These are phyloP conservation scores for Vaccinium macrocarpon DNA, from an alignment of 148 eudicot genomes.

Conservation along the genomic window DNA sequence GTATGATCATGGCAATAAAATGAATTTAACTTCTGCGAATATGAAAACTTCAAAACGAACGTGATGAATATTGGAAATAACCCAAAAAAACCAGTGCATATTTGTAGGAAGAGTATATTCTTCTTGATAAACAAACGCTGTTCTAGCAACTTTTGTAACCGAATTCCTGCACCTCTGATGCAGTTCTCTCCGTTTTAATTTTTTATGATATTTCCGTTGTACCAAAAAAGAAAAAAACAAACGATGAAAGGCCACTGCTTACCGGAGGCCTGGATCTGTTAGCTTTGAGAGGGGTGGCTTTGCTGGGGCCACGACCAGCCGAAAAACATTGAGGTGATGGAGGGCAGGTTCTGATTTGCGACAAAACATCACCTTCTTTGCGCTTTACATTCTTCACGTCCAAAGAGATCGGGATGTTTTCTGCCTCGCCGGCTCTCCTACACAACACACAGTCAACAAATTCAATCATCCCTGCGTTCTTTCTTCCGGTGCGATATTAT, in stretches of 20 bases:
- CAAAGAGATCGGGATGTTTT: slow-evolving; percentile 58
- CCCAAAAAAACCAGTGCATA: neutral
- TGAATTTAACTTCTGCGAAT: neutral
- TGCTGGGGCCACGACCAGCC: slow-evolving; percentile 38
- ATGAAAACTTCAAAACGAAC: neutral
- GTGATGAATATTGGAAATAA: neutral
- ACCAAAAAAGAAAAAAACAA: too few relatives aligned
- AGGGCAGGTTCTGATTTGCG: slow-evolving; percentile 59
- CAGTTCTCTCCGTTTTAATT: too few relatives aligned
- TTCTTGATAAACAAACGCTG: neutral
- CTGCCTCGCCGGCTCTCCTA: slow-evolving; percentile 65
- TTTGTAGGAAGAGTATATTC: neutral
- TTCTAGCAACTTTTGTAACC: too few relatives aligned
- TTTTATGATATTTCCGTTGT: too few relatives aligned
- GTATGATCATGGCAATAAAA: neutral
- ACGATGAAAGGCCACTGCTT: slow-evolving; percentile 11
- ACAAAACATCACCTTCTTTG: slow-evolving; percentile 31
- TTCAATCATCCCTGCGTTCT: neutral
- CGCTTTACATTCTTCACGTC: slow-evolving; percentile 46
- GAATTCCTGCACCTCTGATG: too few relatives aligned
- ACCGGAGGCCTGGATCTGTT: slow-evolving; percentile 57
- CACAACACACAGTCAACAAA: slow-evolving; percentile 13
- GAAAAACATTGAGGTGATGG: slow-evolving; percentile 96
- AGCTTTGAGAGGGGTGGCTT: slow-evolving; percentile 49
- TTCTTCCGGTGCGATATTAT: neutral